Evolutionary conservation across 2,329 filamentous ascomycete species (phyloP).

Genomic region (Talaromyces amestolkiae): DNA sequence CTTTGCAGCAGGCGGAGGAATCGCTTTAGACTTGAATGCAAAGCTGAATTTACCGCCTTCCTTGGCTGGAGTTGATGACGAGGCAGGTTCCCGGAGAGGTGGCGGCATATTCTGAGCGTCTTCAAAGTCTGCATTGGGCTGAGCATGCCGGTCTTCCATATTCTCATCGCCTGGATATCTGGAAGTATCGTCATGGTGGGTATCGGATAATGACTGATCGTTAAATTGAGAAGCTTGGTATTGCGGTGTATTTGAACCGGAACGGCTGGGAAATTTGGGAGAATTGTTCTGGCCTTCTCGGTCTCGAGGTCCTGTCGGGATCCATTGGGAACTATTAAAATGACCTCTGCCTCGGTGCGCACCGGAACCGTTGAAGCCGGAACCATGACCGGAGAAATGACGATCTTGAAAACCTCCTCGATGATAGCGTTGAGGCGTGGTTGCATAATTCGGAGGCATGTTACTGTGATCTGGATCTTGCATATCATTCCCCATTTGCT

Average conservation of each 20-base stretch:
- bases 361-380: constrained; percentile 42
- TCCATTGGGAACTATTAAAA: constrained; percentile 72
- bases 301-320: constrained; percentile 54
- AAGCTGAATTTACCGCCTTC: constrained; percentile 79
- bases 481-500: constrained; percentile 41
- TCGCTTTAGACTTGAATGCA: constrained; percentile 78
- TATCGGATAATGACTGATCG: constrained; percentile 34
- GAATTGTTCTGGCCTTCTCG: constrained; percentile 47
- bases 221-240: constrained; percentile 26
- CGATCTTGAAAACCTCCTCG: constrained; percentile 57
- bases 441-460: constrained; percentile 53
- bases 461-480: constrained; percentile 51
- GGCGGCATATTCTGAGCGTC: constrained; percentile 55
- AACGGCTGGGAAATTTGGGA: constrained; percentile 38
- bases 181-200: constrained; percentile 31
- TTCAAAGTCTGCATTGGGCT: constrained; percentile 40
- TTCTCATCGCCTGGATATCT: constrained; percentile 63
- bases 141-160: constrained; percentile 60
- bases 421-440: constrained; percentile 55
- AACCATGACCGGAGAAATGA: constrained; percentile 45
- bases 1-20: constrained; percentile 54
- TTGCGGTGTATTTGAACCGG: constrained; percentile 24
- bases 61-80: constrained; percentile 51
- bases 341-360: constrained; percentile 56
- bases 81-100: constrained; percentile 51